phyloP scores from a whole-genome alignment of 2,329 filamentous ascomycete species.

The Colletotrichum karsti region DNA sequence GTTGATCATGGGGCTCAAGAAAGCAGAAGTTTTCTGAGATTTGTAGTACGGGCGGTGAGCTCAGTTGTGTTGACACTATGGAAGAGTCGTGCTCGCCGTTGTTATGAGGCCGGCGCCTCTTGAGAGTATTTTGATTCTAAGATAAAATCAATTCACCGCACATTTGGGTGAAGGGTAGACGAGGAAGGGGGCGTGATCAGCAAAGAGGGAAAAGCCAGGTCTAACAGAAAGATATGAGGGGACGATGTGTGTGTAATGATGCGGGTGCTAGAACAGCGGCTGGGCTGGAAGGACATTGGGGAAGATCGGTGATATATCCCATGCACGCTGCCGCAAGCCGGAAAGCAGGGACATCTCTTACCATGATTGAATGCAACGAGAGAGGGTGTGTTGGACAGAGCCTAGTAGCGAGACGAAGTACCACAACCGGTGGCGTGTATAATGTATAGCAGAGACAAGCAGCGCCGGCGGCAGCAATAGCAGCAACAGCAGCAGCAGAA shows the following conservation, averaged over 20 bases:
- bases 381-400: constrained; percentile 48
- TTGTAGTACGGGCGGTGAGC: no score
- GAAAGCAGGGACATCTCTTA: constrained; percentile 51
- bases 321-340: constrained; percentile 53
- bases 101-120: constrained; percentile 53
- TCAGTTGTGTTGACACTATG: constrained; percentile 42
- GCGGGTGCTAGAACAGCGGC: constrained; percentile 31
- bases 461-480: constrained; percentile 14
- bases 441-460: constrained; percentile 39
- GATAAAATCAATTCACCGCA: constrained; percentile 49
- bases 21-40: no score
- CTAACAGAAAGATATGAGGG: constrained; percentile 34
- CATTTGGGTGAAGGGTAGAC: constrained; percentile 38
- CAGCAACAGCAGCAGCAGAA: constrained; percentile 7
- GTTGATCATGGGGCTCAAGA: constrained; percentile 36
- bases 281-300: constrained; percentile 33
- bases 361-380: constrained; percentile 54
- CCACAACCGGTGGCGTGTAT: constrained; percentile 45
- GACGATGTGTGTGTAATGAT: constrained; percentile 25
- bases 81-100: constrained; percentile 46
- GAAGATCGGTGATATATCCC: constrained; percentile 51
- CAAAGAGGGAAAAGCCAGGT: constrained; percentile 32
- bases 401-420: constrained; percentile 42
- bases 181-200: constrained; percentile 29
- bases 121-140: constrained; percentile 45